Evolutionary conservation across 2,329 filamentous ascomycete genomes (phyloP).

Genomic region (Aspergillus sp.): DNA sequence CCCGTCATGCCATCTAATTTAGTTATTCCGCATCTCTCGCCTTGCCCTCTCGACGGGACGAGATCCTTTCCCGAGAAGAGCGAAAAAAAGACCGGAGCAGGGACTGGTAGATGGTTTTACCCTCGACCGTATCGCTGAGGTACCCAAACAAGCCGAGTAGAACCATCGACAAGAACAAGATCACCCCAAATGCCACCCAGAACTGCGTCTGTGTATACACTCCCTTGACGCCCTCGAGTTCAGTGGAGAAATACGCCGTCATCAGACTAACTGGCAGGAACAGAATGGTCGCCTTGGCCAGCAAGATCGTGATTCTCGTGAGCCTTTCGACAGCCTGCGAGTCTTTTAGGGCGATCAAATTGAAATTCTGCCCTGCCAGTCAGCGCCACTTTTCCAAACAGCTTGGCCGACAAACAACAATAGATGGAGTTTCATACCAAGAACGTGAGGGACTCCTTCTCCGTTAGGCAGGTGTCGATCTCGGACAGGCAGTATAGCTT

Average conservation of each 20-base stretch:
- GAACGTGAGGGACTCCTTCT: conserved; percentile 68
- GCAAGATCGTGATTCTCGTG: conserved; percentile 68
- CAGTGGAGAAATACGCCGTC: conserved; percentile 71
- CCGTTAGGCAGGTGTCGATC: conserved; percentile 63
- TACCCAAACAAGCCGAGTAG: conserved; percentile 58
- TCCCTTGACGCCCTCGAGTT: conserved; percentile 57
- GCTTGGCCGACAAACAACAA: not conserved
- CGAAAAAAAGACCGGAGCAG: conserved; percentile 38
- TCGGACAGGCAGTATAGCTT: conserved; percentile 62
- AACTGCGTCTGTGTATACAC: conserved; percentile 64
- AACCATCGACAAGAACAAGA: conserved; percentile 60
- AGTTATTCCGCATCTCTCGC: not conserved
- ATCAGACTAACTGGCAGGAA: conserved; percentile 74
- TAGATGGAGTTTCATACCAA: conserved; percentile 50
- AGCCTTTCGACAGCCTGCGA: conserved; percentile 69
- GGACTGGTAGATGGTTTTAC: conserved; percentile 51
- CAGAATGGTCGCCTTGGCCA: conserved; percentile 72
- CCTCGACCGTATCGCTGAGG: conserved; percentile 58
- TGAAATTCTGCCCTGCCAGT: conserved; percentile 63
- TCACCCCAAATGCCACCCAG: conserved; percentile 66
- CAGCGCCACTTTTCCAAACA: conserved; percentile 1
- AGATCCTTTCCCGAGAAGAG: conserved; percentile 28
- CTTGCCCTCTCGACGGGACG: conserved; percentile 13
- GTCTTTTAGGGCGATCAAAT: conserved; percentile 73
- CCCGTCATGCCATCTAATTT: not conserved